Evolutionary conservation across 2,329 filamentous ascomycete species (phyloP), one percentile per base, ranked within the genome.

Genomic region (Fusarium chuoi): DNA sequence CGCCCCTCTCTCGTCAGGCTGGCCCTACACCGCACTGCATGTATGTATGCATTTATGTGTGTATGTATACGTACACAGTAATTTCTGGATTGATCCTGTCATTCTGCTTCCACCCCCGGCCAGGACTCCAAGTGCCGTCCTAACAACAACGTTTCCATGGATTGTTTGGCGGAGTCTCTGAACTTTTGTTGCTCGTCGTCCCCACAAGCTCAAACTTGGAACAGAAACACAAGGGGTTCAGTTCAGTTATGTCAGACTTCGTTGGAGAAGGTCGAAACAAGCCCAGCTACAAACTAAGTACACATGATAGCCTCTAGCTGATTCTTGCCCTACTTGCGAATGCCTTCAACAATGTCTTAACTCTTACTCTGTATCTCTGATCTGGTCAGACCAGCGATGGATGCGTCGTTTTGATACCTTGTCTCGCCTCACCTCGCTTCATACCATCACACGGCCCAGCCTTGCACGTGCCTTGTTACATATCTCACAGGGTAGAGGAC

Each of bases 401-500:
- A 49, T 59, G 60, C 63, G 58, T 62, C 51, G 46, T 65, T 39
- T 62, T 68, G 52, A 65, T 62, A 59, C 61, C 36, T 38, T 55
- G 68, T 67, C 68, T 69, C 62, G 70, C 73, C 69, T 77, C 70
- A 71, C 54, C 44, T 71, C 56, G 54, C 59, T 70, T 70, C 52
- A 63, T 60, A 64, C 58, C 48, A 69, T 55, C 70, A 66, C 61
- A 64, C 63, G 52, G 66, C 38, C 58, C 49, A 58, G 62, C 60
- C 62, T 58, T 58, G 56, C 56, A 51, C 56, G 56, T 38, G 63
- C 63, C 63, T 68, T 74, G 74, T 62, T 68, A 63, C 54, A 65
- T 75, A 75, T 64, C 61, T 62, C 64, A 64, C 73, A 71, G 71
- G 75, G 75, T 75, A 77, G 70, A 67, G 52, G 74, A 73, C 65